Evolutionary conservation across 148 eudicot species (phyloP).

Genomic region (Amaranthus hypochondriacus): DNA sequence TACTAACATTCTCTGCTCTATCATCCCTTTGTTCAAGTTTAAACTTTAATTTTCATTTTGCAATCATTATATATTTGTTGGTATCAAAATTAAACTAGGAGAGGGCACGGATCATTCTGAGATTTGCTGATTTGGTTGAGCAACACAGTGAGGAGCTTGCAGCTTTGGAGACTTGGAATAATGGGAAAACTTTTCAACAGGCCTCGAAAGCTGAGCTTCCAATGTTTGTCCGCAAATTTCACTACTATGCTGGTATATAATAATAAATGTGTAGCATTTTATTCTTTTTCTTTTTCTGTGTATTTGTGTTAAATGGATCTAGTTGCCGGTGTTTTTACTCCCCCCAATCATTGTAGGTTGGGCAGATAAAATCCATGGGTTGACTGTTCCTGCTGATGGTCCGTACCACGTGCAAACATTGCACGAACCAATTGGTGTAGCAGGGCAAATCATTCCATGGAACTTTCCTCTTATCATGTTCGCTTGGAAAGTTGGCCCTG

Average conservation of each 20-base stretch:
- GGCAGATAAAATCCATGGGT: constrained; percentile 80
- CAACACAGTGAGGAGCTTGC: constrained; percentile 55
- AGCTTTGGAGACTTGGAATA: constrained; percentile 59
- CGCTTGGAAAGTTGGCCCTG: constrained; percentile 79
- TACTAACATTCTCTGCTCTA: constrained; percentile 17
- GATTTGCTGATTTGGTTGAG: constrained; percentile 61
- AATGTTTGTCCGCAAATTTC: constrained; percentile 46
- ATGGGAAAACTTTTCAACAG: constrained; percentile 55
- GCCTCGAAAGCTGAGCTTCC: constrained; percentile 42
- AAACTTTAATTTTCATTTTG: neutral
- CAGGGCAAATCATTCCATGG: constrained; percentile 79
- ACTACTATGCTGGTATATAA: constrained; percentile 55
- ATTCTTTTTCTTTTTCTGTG: neutral
- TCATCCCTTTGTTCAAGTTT: neutral
- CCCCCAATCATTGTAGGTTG: constrained; percentile 40
- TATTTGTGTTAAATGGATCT: neutral
- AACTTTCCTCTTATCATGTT: constrained; percentile 73
- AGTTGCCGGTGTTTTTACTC: neutral
- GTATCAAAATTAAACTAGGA: constrained; percentile 30
- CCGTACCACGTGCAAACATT: constrained; percentile 57
- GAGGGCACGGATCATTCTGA: constrained; percentile 45
- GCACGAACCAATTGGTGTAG: constrained; percentile 83
- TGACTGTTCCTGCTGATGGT: constrained; percentile 74
- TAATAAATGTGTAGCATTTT: neutral
- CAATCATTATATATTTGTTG: neutral